Conservation (phyloP, 2,329 filamentous ascomycete genomes). For the Colletotrichum camelliae region DNA sequence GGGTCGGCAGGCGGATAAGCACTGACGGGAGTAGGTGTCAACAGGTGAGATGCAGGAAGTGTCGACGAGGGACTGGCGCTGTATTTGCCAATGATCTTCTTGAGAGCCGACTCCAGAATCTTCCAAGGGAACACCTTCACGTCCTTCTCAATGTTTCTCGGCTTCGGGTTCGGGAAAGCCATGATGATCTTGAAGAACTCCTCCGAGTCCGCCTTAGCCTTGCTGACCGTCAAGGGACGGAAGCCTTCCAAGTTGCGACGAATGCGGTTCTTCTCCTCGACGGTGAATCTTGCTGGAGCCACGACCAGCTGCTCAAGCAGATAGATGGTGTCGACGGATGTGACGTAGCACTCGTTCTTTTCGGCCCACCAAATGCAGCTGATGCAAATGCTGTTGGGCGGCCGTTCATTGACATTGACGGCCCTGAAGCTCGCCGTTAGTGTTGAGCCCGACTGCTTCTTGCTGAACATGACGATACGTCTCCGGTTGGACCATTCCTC, state of each 20-base stretch:
- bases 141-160: conserved; percentile 97
- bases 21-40: conserved; percentile 41
- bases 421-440: conserved; percentile 82
- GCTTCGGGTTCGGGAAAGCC: conserved; percentile 94
- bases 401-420: conserved; percentile 78
- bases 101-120: conserved; percentile 82
- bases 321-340: conserved; percentile 95
- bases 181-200: conserved; percentile 99
- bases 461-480: conserved; percentile 86
- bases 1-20: conserved; percentile 55
- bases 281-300: conserved; percentile 77
- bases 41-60: conserved; percentile 42
- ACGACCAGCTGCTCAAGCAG: conserved; percentile 91
- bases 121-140: conserved; percentile 99
- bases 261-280: conserved; percentile 98
- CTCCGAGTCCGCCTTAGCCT: conserved; percentile 89
- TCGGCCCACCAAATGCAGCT: conserved; percentile 98
- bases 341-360: conserved; percentile 89
- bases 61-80: conserved; percentile 53
- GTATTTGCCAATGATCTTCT: conserved; percentile 99
- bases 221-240: conserved; percentile 90
- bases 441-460: conserved; percentile 81
- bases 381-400: conserved; percentile 87
- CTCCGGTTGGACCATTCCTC: conserved; percentile 83
- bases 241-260: conserved; percentile 95